A percentile compares a stretch with the other conserved stretches of the same genome.
These are phyloP conservation scores for Puccinia triticina DNA, from an alignment of 1,284 basidiomycete genomes.

Conservation along the genomic window DNA sequence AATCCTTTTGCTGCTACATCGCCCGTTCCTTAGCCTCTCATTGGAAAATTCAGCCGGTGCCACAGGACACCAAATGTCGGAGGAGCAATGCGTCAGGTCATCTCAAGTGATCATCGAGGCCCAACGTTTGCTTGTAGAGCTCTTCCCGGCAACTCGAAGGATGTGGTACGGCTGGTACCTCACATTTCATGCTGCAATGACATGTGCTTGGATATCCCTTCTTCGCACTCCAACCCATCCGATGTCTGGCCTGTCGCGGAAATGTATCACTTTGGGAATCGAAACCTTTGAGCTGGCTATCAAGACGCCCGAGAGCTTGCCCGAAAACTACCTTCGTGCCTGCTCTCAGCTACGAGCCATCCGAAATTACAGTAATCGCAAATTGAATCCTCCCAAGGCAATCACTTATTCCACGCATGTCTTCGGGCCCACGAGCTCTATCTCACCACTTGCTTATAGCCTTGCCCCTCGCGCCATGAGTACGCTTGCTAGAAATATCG, in stretches of 20 bases:
- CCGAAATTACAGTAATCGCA: constrained; percentile 32
- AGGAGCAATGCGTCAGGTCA: constrained; percentile 40
- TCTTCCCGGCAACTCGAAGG: constrained; percentile 36
- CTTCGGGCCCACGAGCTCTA: not conserved
- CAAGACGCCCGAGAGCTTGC: constrained; percentile 4
- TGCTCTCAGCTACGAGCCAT: constrained; percentile 38
- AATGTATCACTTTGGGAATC: constrained; percentile 34
- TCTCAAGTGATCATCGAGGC: constrained; percentile 48
- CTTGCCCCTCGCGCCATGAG: constrained; percentile 19
- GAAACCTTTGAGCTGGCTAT: constrained; percentile 39
- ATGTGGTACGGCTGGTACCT: constrained; percentile 51
- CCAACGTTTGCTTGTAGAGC: constrained; percentile 31
- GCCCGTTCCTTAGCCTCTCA: constrained; percentile 33
- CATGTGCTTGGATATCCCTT: constrained; percentile 46
- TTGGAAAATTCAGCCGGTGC: not conserved
- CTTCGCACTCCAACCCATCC: constrained; percentile 14
- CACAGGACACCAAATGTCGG: constrained; percentile 24
- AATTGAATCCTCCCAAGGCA: constrained; percentile 29
- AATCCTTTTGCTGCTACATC: constrained; percentile 37
- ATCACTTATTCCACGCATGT: constrained; percentile 24
- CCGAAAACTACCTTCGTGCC: constrained; percentile 31
- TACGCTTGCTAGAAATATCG: constrained; percentile 20
- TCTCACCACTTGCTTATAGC: constrained; percentile 19
- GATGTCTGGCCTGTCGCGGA: constrained; percentile 15
- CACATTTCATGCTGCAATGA: constrained; percentile 49